These are phyloP conservation scores for Coemansia sp. DNA, from an alignment of 192 early-diverging fungal genomes.

Conservation along the genomic window DNA sequence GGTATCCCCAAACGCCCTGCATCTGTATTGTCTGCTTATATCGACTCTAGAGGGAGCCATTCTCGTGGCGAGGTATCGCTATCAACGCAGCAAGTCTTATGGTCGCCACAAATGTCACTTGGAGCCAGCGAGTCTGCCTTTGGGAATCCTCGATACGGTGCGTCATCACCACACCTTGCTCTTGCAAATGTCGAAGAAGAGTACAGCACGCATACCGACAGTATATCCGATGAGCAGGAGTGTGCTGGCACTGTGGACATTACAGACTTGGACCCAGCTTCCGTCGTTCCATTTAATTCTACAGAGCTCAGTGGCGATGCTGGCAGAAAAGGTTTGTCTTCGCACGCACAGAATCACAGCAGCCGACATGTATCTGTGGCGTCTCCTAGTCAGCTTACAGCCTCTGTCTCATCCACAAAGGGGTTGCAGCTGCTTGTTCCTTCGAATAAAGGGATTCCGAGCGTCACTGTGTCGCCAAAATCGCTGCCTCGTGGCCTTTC, in stretches of 20 bases:
- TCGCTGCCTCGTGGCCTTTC: constrained; percentile 39
- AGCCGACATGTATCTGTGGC: neutral
- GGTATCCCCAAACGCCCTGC: constrained; percentile 21
- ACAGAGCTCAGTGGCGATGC: neutral
- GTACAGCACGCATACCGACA: neutral
- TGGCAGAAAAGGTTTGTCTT: neutral
- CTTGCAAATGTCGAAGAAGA: constrained; percentile 29
- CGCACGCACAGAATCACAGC: neutral
- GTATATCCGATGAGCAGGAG: neutral
- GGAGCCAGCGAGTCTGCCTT: constrained; percentile 29
- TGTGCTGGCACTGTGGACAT: neutral
- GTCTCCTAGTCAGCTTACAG: neutral
- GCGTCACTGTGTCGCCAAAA: constrained; percentile 28
- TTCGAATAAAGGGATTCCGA: constrained; percentile 6
- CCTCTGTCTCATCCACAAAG: neutral
- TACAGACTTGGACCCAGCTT: neutral
- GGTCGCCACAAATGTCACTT: constrained; percentile 46
- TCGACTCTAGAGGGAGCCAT: constrained; percentile 21
- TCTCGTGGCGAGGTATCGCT: constrained; percentile 42
- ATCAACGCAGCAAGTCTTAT: constrained; percentile 43
- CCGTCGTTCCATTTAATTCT: neutral
- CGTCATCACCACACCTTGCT: constrained; percentile 5
- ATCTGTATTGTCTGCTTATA: constrained; percentile 15
- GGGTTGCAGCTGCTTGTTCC: constrained; percentile 21
- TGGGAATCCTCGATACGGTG: constrained; percentile 4